phyloP scores from a whole-genome alignment of 2,329 filamentous ascomycete genomes.

The Coleophoma cylindrospora region DNA sequence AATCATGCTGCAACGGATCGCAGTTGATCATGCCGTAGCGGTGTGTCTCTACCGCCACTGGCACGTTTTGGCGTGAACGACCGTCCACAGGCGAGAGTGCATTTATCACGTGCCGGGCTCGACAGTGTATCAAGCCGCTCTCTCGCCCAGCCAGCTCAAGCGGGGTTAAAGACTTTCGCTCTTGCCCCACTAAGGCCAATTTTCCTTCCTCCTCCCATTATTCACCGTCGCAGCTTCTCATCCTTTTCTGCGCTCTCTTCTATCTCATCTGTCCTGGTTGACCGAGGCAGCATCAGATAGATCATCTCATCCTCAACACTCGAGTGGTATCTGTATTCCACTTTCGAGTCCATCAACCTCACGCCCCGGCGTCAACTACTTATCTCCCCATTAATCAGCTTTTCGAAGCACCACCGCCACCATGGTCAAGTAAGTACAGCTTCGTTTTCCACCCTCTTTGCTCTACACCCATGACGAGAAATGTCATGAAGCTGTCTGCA shows the following conservation, averaged over 20 bases:
- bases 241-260: constrained; percentile 19
- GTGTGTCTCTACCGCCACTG: too few species aligned
- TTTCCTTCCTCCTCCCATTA: constrained; percentile 5
- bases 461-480: neutral
- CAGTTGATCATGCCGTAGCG: too few species aligned
- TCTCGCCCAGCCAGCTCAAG: too few species aligned
- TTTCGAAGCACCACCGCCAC: constrained; percentile 70
- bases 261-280: constrained; percentile 20
- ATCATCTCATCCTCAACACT: constrained; percentile 7
- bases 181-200: neutral
- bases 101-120: too few species aligned
- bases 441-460: neutral
- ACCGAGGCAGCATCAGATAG: constrained; percentile 22
- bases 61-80: too few species aligned
- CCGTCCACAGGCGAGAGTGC: too few species aligned
- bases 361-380: constrained; percentile 18
- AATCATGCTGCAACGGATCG: too few species aligned
- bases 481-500: too few species aligned
- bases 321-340: constrained; percentile 16
- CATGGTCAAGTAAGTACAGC: constrained; percentile 94
- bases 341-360: constrained; percentile 16
- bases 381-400: constrained; percentile 25
- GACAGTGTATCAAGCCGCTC: too few species aligned
- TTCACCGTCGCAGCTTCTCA: constrained; percentile 8
- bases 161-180: neutral